These are phyloP conservation scores for Aegilops speltoides DNA, from an alignment of 176 grass and related monocot genomes.

Conservation along the genomic window DNA sequence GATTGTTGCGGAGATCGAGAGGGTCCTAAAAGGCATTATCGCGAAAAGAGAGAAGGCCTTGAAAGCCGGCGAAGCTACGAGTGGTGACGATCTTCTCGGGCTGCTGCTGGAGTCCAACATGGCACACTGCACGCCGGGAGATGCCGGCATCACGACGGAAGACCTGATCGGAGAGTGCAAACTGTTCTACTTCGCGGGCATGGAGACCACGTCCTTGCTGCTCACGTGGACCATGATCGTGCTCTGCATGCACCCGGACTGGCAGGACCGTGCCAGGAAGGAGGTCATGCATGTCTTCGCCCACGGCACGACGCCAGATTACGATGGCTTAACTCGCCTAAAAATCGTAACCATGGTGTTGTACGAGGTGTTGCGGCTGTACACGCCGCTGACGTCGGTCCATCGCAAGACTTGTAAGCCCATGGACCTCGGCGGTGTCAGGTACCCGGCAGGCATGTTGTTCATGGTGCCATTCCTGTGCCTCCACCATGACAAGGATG, in stretches of 20 bases:
- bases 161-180: constrained; percentile 89
- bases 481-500: constrained; percentile 56
- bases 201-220: constrained; percentile 74
- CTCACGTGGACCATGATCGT: constrained; percentile 75
- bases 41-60: constrained; percentile 52
- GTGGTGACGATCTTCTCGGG: constrained; percentile 46
- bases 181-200: constrained; percentile 82
- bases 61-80: not conserved
- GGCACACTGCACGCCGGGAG: constrained; percentile 10
- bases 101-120: constrained; percentile 68
- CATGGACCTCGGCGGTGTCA: constrained; percentile 45
- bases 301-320: constrained; percentile 37
- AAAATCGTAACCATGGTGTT: constrained; percentile 72
- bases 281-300: constrained; percentile 59
- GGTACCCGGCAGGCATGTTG: constrained; percentile 54
- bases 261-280: constrained; percentile 67
- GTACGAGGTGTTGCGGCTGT: constrained; percentile 72
- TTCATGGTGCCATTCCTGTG: constrained; percentile 43
- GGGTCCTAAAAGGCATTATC: constrained; percentile 50
- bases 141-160: constrained; percentile 46
- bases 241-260: constrained; percentile 75
- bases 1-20: constrained; percentile 36
- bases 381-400: constrained; percentile 32
- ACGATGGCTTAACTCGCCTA: constrained; percentile 51
- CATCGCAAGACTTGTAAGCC: constrained; percentile 40